Base-by-base conservation (phyloP, 345 rosid genomes). In the Linum lewisii region DNA sequence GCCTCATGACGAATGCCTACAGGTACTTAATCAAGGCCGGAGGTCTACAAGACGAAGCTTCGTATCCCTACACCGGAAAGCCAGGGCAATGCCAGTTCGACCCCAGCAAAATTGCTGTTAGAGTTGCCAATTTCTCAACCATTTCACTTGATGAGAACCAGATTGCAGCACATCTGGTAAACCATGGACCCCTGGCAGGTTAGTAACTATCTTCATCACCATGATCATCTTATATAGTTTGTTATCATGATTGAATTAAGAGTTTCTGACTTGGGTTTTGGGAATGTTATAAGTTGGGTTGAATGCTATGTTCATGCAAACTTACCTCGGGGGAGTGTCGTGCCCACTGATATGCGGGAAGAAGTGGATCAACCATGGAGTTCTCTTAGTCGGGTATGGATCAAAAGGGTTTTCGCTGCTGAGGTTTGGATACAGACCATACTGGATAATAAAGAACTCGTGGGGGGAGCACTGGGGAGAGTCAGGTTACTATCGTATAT, bases 391-490 rank as follows among this genome's bases (percentile, higher is more conserved):
- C 8, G 95, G 97, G 21, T 88, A 88, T 32, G 95, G 90, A 0
- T 72, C 83, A 1, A 79, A 78, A 56, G 97, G 97, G 11, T 92
- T 75, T 78, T 92, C 97, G 9, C 66, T 92, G 25, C 78, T 88
- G 20, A 72, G 95, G 65, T 67, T 84, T 1, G 65, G 95, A 23
- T 71, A 80, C 51, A 71, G 79, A 66, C 98, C 97, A 0, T 84
- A 81, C 54, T 92, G 97, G 95, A 78, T 86, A 68, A 79, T 92
- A 25, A 92, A 83, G 82, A 92, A 92, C 66, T 92, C 98, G 0
- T 92, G 95, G 95, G 97, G 97, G 2, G 73, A 78, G 72, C 71
- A 44, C 0, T 88, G 98, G 93, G 97, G 98, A 52, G 89, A 92
- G 16, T 11, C 78, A 25, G 97, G 97, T 4, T 88, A 92, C 54